Percentiles rank a stretch among this genome's conserved stretches.
phyloP scores from a whole-genome alignment of 2,329 filamentous ascomycete genomes.

The Ophiostoma sp. region DNA sequence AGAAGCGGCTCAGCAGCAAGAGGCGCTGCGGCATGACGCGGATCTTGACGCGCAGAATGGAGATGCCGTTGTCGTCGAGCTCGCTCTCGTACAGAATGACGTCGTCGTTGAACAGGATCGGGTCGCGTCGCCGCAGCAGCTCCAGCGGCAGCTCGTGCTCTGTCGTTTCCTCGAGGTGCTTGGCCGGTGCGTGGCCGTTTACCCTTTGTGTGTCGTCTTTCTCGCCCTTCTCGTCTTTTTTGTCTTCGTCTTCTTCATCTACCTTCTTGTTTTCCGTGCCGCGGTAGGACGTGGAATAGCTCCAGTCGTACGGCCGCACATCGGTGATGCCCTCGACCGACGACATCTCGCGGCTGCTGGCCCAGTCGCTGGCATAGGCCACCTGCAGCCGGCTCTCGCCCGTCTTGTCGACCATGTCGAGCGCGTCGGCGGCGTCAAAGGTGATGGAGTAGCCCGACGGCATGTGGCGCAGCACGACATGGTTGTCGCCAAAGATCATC shows the following conservation, averaged over 20 bases:
- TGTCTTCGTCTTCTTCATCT: background rate
- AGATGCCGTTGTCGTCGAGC: constrained; percentile 94
- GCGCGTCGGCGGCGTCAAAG: constrained; percentile 81
- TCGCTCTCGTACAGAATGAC: constrained; percentile 96
- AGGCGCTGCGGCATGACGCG: constrained; percentile 87
- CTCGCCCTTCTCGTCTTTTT: background rate
- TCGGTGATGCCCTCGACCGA: constrained; percentile 84
- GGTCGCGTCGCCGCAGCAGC: constrained; percentile 80
- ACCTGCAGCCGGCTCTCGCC: constrained; percentile 87
- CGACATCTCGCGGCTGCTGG: constrained; percentile 61
- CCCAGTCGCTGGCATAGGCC: constrained; percentile 86
- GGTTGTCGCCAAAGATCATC: constrained; percentile 99
- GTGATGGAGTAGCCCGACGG: constrained; percentile 69
- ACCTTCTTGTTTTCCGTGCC: constrained; percentile 50
- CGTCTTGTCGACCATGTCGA: constrained; percentile 92
- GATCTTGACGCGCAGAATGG: constrained; percentile 82
- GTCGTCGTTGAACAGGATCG: constrained; percentile 94
- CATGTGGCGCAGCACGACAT: constrained; percentile 68
- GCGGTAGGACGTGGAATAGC: constrained; percentile 82
- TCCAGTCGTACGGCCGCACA: constrained; percentile 97
- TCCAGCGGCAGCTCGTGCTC: constrained; percentile 64
- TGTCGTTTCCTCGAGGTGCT: background rate
- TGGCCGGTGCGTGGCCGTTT: background rate
- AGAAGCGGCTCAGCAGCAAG: constrained; percentile 78
- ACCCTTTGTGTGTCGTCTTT: background rate